Base-by-base conservation (phyloP, 768 basidiomycete species). In the Saitozyma sp. region DNA sequence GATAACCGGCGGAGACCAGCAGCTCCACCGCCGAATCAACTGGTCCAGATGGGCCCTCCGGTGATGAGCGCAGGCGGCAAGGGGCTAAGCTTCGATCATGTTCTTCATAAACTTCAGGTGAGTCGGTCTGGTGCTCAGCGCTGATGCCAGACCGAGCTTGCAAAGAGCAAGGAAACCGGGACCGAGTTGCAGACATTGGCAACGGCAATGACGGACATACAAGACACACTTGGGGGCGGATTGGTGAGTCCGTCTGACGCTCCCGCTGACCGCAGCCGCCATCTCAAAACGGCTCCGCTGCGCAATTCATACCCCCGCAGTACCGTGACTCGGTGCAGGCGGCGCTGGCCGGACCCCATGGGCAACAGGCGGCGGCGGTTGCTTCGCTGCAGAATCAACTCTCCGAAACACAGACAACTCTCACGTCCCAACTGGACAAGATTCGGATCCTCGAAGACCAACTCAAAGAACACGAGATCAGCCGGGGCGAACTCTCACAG, bases 161-260 rank as follows among this genome's bases (percentile, higher is more conserved):
- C 90, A 81, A 96, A 95, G 81, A 92, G 91, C 72, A 86, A 91
- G 16, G 95, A 98, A 75, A 96, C 94, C 0, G 91, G 91, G 13
- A 83, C 87, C 0, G 94, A 98, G 74, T 82, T 99, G 4, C 86
- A 87, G 64, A 85, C 85, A 0, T 81, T 97, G 40, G 88, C 85
- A 14, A 85, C 85, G 11, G 84, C 89, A 5, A 91, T 99, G 86
- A 85, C 83, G 48, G 92, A 96, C n/a, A 90, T 97, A 50, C 88
- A 91, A 63, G 92, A 96, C 69, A 92, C 90, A 0, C 82, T 99
- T 6, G 89, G 89, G 41, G 95, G 95, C 2, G 84, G 86, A 42
- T 69, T 89, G 73, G 92, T 93, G 61, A 64, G 88, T 84, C 50
- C 11, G 19, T 9, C 38, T 1, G 37, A 20, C 6, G 29, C 20